Conservation (phyloP, 164 flowering plant species). For the Akebia trifoliata region DNA sequence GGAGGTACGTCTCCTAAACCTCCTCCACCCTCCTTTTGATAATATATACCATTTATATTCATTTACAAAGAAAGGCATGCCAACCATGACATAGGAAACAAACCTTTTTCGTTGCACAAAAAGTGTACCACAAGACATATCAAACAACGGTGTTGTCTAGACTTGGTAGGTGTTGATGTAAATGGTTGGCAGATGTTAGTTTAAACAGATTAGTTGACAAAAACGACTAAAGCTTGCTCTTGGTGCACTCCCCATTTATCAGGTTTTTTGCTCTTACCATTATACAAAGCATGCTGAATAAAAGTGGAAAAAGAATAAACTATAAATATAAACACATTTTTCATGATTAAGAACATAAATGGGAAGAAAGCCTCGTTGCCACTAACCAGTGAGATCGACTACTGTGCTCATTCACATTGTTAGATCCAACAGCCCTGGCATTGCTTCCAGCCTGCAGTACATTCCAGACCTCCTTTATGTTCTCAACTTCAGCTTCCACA, state of each 20-base stretch:
- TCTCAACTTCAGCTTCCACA: slow-evolving; percentile 67
- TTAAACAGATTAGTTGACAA: too few relatives aligned
- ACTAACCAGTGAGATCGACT: slow-evolving; percentile 9
- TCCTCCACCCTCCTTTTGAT: too few relatives aligned
- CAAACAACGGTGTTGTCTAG: too few relatives aligned
- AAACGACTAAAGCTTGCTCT: slow-evolving; percentile 36
- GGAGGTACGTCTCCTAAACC: too few relatives aligned
- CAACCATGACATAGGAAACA: too few relatives aligned
- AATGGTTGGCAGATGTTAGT: too few relatives aligned
- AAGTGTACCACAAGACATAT: too few relatives aligned
- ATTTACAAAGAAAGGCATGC: too few relatives aligned
- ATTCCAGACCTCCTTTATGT: slow-evolving; percentile 63
- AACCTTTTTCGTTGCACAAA: too few relatives aligned
- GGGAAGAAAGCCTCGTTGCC: too few relatives aligned
- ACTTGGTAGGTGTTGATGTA: too few relatives aligned
- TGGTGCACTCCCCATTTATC: slow-evolving; percentile 37
- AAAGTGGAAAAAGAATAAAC: not conserved
- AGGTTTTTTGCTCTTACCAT: slow-evolving; percentile 35
- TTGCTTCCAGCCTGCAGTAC: slow-evolving; percentile 76
- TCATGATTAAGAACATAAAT: not conserved
- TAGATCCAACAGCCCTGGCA: slow-evolving; percentile 73
- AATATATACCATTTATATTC: too few relatives aligned
- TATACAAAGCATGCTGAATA: slow-evolving; percentile 29
- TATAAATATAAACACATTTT: not conserved
- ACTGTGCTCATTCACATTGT: slow-evolving; percentile 10